Base-by-base conservation (phyloP, 2,329 filamentous ascomycete species). In the Aspergillus pseudoviridinutans region DNA sequence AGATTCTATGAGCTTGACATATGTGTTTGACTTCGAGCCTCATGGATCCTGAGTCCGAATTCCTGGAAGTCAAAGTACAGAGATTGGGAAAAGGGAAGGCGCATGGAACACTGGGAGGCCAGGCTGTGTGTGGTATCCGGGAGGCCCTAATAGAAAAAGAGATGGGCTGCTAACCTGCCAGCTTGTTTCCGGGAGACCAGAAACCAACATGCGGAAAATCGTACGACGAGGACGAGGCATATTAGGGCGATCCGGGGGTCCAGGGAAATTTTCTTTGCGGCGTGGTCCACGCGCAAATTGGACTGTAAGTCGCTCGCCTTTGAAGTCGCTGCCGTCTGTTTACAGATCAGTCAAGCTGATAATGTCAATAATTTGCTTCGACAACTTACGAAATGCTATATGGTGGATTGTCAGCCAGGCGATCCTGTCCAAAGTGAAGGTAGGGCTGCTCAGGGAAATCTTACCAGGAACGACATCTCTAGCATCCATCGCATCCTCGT, bases 121-220 rank as follows among this genome's bases (percentile, higher is more conserved):
- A 60, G 56, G 49, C 54, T 51, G 53, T 51, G 53, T 51, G 53
- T 56, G 56, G 53, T 54, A 51, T 67, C 64, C 67, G 54, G 58
- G 65, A 55, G 51, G 63, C 71, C 68, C 69, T 65, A 58, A 62
- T 57, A 56, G 58, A 61, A 70, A 68, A 66, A 66, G 66, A 64
- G 53, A 63, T 72, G 68, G 69, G 64, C 65, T 73, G 90, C 94
- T 94, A 89, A 99, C 94, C 94, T 99, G 94, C 94, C 94, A 99
- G 87, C 92, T 97, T 84, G 94, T 99, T 84, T 97, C 93, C 76
- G 93, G 92, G 78, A 99, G 91, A 82, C 92, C 93, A 82, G 90
- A 90, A 73, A 99, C 95, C 78, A 93, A 89, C 94, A 99, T 97
- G 76, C 94, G 90, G 78, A 92, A 92, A 67, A 92, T 87, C 67